Evolutionary conservation across 2,329 filamentous ascomycete genomes (phyloP), one percentile per base, ranked within the genome.

Genomic region (Fusarium piperis): DNA sequence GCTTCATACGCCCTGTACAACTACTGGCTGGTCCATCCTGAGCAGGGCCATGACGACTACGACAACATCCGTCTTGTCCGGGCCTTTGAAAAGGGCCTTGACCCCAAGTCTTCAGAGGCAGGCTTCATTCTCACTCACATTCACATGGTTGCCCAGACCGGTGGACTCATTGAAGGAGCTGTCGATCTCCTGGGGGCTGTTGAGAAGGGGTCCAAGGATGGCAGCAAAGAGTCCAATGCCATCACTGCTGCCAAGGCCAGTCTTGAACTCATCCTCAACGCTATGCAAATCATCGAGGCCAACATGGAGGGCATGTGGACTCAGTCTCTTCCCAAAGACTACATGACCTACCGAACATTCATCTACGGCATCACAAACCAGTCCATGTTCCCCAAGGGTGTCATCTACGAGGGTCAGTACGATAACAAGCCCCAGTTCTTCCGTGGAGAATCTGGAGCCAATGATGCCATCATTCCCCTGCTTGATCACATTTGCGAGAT

Each of bases 41-140:
- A 81, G 58, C 81, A 77, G 23, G 89, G 89, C 12, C 84, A 92
- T 57, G 84, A 87, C 4, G 84, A 87, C 12, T 91, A 91, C 77
- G 83, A 86, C 74, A 92, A 92, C 84, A 86, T 98, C 26, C 92
- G 94, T 12, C 89, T 98, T 33, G 91, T 98, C 78, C 93, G 95
- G 36, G 95, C 94, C 26, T 98, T 98, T 76, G 95, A 98, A 83
- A 89, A 92, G 76, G 95, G 95, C 15, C 90, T 97, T 10, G 93
- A 98, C 79, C 93, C 93, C 1, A 88, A 87, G 33, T 97, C 94
- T 4, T 97, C 94, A 9, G 95, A 98, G 81, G 95, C 95, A 1
- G 95, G 95, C 56, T 98, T 98, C 79, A 94, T 98, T n/a, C 88
- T 98, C 13, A 95, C 96, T 6, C 95, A 98, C 81, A 91, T 98